These are phyloP conservation scores for Gastroboletus turbinatus DNA, from an alignment of 1,284 basidiomycete species.

Conservation along the genomic window DNA sequence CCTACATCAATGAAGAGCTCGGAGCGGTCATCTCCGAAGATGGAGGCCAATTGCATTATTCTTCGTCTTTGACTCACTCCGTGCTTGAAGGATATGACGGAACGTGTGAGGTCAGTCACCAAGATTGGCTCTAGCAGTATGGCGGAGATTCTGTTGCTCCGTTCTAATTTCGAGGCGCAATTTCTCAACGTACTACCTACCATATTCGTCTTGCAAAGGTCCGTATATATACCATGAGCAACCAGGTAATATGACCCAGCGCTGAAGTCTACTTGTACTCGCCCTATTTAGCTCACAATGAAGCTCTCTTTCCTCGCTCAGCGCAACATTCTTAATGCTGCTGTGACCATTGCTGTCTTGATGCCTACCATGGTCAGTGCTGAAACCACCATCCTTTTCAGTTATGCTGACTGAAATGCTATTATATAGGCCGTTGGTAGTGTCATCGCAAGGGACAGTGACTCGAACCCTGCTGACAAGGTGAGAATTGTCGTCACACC, in stretches of 20 bases:
- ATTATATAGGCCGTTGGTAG: not conserved
- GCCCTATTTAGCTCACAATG: not conserved
- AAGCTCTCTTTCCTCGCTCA: not conserved
- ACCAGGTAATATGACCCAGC: not conserved
- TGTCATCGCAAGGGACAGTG: not conserved
- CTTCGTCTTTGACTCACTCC: no score
- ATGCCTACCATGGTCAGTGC: not conserved
- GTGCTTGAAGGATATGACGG: no score
- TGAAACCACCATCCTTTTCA: not conserved
- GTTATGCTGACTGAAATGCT: not conserved
- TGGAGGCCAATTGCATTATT: no score
- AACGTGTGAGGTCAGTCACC: no score
- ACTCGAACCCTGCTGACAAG: not conserved
- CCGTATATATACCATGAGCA: not conserved
- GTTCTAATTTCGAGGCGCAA: not conserved
- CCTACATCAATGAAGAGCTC: no score
- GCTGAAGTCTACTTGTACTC: not conserved
- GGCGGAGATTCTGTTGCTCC: not conserved
- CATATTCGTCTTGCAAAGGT: not conserved
- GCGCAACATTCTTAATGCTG: not conserved
- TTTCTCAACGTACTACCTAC: not conserved
- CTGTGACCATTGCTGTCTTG: not conserved
- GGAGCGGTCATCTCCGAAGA: no score
- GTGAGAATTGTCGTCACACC: not conserved
- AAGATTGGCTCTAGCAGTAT: no score